Conservation (phyloP, 441 rosid species). For the Oxalis stricta region DNA sequence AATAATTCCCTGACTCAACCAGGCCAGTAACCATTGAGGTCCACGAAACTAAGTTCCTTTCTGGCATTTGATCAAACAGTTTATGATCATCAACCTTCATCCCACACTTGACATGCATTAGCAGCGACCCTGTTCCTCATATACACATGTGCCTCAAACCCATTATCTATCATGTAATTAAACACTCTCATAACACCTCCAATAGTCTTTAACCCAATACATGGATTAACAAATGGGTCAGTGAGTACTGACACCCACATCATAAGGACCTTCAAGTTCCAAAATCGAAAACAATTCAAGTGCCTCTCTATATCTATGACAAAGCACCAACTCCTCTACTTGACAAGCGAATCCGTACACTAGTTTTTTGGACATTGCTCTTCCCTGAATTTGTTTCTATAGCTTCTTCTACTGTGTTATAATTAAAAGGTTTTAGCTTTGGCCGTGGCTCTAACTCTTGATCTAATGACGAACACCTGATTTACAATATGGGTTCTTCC, state of each 20-base stretch:
- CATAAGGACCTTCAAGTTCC: conserved; percentile 43
- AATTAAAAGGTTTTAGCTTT: conserved; percentile 27
- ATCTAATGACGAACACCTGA: conserved; percentile 36
- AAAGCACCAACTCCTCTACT: conserved; percentile 60
- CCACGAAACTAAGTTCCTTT: conserved; percentile 57
- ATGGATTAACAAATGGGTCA: conserved; percentile 63
- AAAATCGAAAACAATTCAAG: conserved; percentile 73
- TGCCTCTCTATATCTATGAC: conserved; percentile 45
- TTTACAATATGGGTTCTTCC: conserved; percentile 27
- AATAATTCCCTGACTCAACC: conserved; percentile 44
- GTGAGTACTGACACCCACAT: conserved; percentile 42
- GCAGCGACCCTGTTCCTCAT: conserved; percentile 60
- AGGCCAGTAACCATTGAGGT: conserved; percentile 45
- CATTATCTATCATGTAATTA: conserved; percentile 36
- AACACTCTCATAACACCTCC: conserved; percentile 56
- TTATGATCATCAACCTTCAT: conserved; percentile 60
- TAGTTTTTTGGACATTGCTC: conserved; percentile 25
- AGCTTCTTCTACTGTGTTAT: conserved; percentile 10
- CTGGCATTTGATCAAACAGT: conserved; percentile 67
- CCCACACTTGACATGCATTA: conserved; percentile 68
- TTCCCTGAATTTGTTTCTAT: conserved; percentile 11
- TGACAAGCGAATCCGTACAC: conserved; percentile 49
- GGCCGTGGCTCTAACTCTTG: conserved; percentile 43
- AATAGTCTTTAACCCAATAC: conserved; percentile 58
- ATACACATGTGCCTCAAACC: conserved; percentile 44